Conservation (phyloP, 2,329 filamentous ascomycete species). For the Neofusicoccum umdonicola region DNA sequence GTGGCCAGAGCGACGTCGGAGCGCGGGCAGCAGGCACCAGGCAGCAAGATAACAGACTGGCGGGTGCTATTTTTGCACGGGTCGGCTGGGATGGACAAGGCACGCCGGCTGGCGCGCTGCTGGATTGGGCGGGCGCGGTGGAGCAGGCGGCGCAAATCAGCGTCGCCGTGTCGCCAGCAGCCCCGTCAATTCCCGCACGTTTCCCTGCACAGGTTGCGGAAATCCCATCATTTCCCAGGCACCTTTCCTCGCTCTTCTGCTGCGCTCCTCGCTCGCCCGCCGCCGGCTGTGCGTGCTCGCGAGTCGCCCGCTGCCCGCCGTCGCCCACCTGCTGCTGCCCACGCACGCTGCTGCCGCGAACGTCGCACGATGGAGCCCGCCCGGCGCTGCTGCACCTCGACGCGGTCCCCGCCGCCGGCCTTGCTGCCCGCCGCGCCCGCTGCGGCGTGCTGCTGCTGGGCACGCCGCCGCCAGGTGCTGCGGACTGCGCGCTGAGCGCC, state of each 20-base stretch:
- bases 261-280: conserved; percentile 6
- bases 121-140: not conserved
- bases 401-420: not conserved
- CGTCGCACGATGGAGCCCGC: not conserved
- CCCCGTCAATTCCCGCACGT: not conserved
- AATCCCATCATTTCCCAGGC: conserved; percentile 6
- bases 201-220: not conserved
- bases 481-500: not conserved
- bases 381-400: not conserved
- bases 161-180: not conserved
- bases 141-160: conserved; percentile 3
- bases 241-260: conserved; percentile 12
- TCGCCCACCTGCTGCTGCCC: not conserved
- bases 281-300: not conserved
- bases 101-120: not conserved
- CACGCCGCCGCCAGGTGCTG: not conserved
- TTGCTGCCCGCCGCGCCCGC: conserved; percentile 4
- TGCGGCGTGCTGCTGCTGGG: not conserved
- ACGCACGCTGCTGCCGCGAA: not conserved
- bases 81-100: not conserved
- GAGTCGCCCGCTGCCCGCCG: not conserved
- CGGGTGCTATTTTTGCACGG: conserved; percentile 5
- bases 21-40: not conserved
- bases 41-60: conserved; percentile 1
- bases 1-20: not conserved